Evolutionary conservation across 2,329 filamentous ascomycete species (phyloP), one percentile per base, ranked within the genome.

Genomic region (Chaetomium sp.): DNA sequence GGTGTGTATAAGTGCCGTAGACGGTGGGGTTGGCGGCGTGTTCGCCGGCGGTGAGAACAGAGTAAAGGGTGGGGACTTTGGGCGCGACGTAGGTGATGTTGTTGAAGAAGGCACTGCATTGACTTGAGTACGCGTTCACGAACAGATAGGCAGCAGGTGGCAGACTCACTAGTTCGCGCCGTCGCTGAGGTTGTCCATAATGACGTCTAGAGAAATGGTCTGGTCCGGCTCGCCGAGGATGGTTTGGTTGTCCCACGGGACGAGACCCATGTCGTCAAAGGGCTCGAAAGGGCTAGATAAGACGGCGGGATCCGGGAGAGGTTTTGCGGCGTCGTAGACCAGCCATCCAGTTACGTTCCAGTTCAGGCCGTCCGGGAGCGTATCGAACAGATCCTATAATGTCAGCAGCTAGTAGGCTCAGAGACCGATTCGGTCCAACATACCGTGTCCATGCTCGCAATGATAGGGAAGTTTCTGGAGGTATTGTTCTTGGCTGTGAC

Each of bases 51-150:
- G 85, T 87, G 3, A 96, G 80, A 1, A 84, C 91, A 0, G 90
- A 92, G 80, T 93, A 96, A 0, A 96, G 81, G 0, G 89, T 87
- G 0, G 92, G 93, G 0, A 96, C 92, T 74, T 91, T 91, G 57
- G 90, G 91, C 0, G 78, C 63, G 3, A 85, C 83, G 75, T 93
- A 96, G 33, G 90, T 92, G 68, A 92, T 85, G 75, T 91, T 88
- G 80, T 94, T 93, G 78, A 91, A 86, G 77, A 88, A 88, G 66
- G 86, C 88, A 59, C 72, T 72, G 21, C 65, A 71, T 50, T 61
- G 23, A 19, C 33, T n/a, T 45, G 25, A 27, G 29, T 29, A 42
- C 3, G 47, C 16, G 2, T 29, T 2, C 7, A 16, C 4, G 33
- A 33, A 25, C 10, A 51, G 42, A n/a, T 38, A 25, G 19, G 2